Base-by-base conservation (phyloP, 2,329 filamentous ascomycete species). In the Emericellopsis atlantica region DNA sequence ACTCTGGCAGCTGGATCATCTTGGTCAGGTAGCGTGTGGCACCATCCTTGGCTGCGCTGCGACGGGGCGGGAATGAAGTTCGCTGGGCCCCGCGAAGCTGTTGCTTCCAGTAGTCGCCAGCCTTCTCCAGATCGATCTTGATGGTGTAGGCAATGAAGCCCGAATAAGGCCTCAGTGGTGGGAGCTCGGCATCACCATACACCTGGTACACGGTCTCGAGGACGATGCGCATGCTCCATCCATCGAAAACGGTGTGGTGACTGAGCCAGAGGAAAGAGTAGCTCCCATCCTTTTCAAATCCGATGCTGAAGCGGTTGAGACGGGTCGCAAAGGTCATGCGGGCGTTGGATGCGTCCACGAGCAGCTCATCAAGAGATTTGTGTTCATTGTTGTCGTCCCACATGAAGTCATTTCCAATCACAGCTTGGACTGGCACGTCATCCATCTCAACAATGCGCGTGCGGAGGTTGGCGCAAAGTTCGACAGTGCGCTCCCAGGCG, bases 381-480 rank as follows among this genome's bases (percentile, higher is more conserved):
- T 15, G 5, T 9, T 10, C n/a, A 6, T 18, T n/a, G 9, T 10
- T 9, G 10, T 18, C 11, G 7, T 43, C 41, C 44, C 44, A 45
- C 6, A 12, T n/a, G 18, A 41, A 21, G 7, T 44, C 32, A 14
- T 43, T 41, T 7, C 23, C 33, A 11, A 49, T 31, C 26, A 46
- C 37, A 37, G 40, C 31, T 29, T 45, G 34, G 35, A 40, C 26
- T 32, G 40, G 18, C 22, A 21, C 15, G n/a, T 44, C 40, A 37
- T 46, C 35, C 22, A 45, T 40, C 29, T 40, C 12, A 44, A 45
- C 35, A 12, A 53, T 47, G 12, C 51, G 42, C 2, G 50, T 51
- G n/a, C 50, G 45, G 5, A 53, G 15, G n/a, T 45, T 48, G 1
- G 45, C 36, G 10, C 46, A 49, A 4, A 34, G 23, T 9, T 43